Percentiles rank a stretch among this genome's conserved stretches.
These are phyloP conservation scores for Phytophthora fragariae DNA, from an alignment of 352 stramenopile species.

Conservation along the genomic window DNA sequence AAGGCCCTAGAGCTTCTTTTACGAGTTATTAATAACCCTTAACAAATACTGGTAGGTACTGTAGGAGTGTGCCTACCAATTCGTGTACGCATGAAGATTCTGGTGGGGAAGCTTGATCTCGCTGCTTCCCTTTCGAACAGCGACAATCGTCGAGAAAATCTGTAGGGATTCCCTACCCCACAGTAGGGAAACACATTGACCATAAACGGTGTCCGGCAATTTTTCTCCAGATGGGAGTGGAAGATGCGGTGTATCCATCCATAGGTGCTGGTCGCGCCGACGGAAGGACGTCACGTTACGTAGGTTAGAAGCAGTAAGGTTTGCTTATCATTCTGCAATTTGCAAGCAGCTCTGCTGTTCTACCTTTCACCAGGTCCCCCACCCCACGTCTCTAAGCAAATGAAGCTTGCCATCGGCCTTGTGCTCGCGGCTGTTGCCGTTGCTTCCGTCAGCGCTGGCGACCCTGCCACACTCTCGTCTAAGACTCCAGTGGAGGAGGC, in stretches of 20 bases:
- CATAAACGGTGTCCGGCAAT: constrained; percentile 20
- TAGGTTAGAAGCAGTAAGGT: background rate
- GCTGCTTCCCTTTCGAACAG: constrained; percentile 19
- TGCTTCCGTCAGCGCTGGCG: constrained; percentile 12
- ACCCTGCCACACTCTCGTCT: constrained; percentile 25
- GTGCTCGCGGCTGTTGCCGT: constrained; percentile 26
- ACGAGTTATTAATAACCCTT: too few relatives aligned
- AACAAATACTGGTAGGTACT: too few relatives aligned
- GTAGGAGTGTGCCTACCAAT: background rate
- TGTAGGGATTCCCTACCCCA: constrained; percentile 5
- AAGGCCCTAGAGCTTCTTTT: too few relatives aligned
- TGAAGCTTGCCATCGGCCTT: constrained; percentile 30
- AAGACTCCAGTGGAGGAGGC: constrained; percentile 25
- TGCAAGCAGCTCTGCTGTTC: constrained; percentile 12
- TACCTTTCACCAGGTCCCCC: constrained; percentile 15
- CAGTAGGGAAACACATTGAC: background rate
- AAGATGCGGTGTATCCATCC: constrained; percentile 13
- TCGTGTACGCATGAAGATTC: background rate
- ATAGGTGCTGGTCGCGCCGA: constrained; percentile 6
- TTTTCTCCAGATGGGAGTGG: constrained; percentile 36
- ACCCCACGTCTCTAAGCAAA: background rate
- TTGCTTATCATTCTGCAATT: constrained; percentile 29
- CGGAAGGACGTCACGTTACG: constrained; percentile 15
- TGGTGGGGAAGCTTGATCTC: background rate
- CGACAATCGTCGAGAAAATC: constrained; percentile 15